Conservation (phyloP, 306 rosid species). For the Clitoria ternatea region DNA sequence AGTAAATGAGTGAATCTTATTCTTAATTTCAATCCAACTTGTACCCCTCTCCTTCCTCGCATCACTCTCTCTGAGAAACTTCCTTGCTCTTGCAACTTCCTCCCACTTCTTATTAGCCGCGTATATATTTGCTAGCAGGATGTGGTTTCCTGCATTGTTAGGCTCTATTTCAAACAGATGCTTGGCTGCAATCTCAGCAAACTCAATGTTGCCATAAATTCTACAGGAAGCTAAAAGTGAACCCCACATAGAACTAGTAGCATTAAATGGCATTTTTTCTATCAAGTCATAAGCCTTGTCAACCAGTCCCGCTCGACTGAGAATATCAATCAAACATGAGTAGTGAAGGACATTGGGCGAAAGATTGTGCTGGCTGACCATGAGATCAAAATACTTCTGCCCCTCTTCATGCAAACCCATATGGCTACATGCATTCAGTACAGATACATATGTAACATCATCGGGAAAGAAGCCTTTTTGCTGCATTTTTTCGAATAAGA, state of each 20-base stretch:
- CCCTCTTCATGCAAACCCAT: constrained; percentile 72
- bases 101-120: constrained; percentile 76
- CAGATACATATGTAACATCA: constrained; percentile 63
- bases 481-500: constrained; percentile 89
- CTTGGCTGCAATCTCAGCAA: constrained; percentile 77
- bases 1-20: constrained; percentile 64
- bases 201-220: constrained; percentile 49
- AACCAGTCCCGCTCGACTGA: constrained; percentile 68
- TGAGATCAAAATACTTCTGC: constrained; percentile 58
- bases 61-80: constrained; percentile 59
- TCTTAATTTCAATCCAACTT: constrained; percentile 87
- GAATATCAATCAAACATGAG: constrained; percentile 75
- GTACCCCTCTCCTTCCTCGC: constrained; percentile 70
- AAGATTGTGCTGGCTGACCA: constrained; percentile 50
- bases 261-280: constrained; percentile 56
- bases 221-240: constrained; percentile 84
- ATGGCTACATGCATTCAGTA: constrained; percentile 73
- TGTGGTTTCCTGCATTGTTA: constrained; percentile 77
- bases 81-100: constrained; percentile 74
- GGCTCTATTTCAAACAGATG: constrained; percentile 74
- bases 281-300: constrained; percentile 55
- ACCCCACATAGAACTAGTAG: constrained; percentile 82
- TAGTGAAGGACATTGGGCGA: constrained; percentile 70
- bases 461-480: constrained; percentile 59
- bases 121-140: constrained; percentile 70